phyloP scores from a whole-genome alignment of 768 basidiomycete genomes.

The Brasilioporus rufonigricans region DNA sequence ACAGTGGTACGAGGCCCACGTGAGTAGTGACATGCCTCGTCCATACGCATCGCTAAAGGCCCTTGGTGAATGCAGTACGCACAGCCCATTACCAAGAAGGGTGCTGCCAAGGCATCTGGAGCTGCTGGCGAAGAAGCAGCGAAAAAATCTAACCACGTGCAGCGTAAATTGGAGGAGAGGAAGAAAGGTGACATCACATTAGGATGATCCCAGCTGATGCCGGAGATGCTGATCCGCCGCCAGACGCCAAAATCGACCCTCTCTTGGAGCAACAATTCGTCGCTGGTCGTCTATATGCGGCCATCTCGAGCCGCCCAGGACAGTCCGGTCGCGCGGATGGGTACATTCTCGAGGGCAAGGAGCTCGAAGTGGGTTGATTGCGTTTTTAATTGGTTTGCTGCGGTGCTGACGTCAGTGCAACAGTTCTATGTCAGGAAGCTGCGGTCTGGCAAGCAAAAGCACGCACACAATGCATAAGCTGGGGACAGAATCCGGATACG shows the following conservation, averaged over 20 bases:
- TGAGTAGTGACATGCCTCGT: conserved; percentile 41
- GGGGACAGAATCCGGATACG: neutral
- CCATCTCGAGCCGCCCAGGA: conserved; percentile 92
- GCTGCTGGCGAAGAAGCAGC: conserved; percentile 51
- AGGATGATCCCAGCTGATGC: neutral
- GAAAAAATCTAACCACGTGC: conserved; percentile 89
- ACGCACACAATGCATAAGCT: conserved; percentile 54
- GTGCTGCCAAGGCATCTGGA: conserved; percentile 52
- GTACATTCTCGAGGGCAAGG: conserved; percentile 97
- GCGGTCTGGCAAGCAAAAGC: conserved; percentile 93
- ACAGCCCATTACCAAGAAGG: conserved; percentile 90
- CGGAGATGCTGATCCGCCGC: conserved; percentile 14
- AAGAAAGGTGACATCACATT: conserved; percentile 69
- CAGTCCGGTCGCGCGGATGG: conserved; percentile 97
- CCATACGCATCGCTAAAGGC: conserved; percentile 2
- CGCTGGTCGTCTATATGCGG: conserved; percentile 93
- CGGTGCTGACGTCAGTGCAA: conserved; percentile 23
- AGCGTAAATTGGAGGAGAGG: conserved; percentile 82
- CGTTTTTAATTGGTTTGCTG: neutral
- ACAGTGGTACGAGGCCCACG: conserved; percentile 99
- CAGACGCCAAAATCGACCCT: conserved; percentile 89
- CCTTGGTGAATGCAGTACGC: conserved; percentile 64
- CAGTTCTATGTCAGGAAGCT: conserved; percentile 96
- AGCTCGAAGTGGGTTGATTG: conserved; percentile 74
- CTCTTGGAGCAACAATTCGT: conserved; percentile 88